Conservation (phyloP, 2,329 filamentous ascomycete species). For the Paracamarosporium sp. region DNA sequence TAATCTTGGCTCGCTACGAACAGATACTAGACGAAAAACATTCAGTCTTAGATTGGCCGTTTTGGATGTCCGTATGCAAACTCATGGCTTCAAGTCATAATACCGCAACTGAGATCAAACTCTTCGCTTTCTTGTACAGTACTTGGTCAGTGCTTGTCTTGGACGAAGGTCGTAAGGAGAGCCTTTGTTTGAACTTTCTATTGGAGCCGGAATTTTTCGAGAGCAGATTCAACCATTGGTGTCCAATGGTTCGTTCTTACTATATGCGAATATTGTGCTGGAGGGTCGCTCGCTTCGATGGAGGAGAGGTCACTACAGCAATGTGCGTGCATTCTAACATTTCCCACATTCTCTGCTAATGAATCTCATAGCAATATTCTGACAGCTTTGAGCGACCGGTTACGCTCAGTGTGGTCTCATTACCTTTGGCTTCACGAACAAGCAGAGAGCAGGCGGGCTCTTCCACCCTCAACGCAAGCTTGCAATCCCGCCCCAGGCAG, state of each 20-base stretch:
- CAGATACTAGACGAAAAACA: constrained; percentile 50
- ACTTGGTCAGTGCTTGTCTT: constrained; percentile 77
- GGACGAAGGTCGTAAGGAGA: constrained; percentile 70
- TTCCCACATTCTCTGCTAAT: neutral
- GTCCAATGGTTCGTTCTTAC: constrained; percentile 91
- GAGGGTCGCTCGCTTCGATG: constrained; percentile 81
- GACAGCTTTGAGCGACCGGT: constrained; percentile 68
- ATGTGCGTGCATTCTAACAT: constrained; percentile 60
- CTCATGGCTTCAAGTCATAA: constrained; percentile 84
- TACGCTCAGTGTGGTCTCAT: constrained; percentile 78
- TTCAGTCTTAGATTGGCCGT: constrained; percentile 74
- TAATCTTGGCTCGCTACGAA: constrained; percentile 70
- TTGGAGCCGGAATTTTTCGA: constrained; percentile 78
- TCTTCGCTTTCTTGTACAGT: constrained; percentile 81
- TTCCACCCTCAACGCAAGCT: constrained; percentile 77
- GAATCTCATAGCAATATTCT: constrained; percentile 63
- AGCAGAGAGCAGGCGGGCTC: constrained; percentile 63
- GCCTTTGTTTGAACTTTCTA: constrained; percentile 76
- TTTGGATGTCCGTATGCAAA: constrained; percentile 83
- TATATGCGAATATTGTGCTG: constrained; percentile 91
- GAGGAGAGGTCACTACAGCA: constrained; percentile 69
- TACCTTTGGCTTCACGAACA: constrained; percentile 77
- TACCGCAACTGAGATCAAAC: constrained; percentile 85
- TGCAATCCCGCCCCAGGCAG: constrained; percentile 85
- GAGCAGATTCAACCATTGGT: constrained; percentile 90